Conservation (phyloP, 768 basidiomycete species). For the Kwoniella dendrophila region DNA sequence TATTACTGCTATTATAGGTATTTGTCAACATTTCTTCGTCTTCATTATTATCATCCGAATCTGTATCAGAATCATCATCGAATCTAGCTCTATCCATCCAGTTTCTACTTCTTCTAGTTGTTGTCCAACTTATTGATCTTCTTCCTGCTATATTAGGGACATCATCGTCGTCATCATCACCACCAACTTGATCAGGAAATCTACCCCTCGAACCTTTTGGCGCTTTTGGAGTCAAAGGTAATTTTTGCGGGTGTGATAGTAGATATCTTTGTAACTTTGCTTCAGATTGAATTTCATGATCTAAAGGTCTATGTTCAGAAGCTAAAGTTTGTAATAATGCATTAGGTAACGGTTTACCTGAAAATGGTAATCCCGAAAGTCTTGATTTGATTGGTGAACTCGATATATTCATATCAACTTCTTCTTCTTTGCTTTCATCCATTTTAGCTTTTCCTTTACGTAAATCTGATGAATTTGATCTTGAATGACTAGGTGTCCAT, state of each 20-base stretch:
- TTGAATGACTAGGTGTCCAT: conserved; percentile 39
- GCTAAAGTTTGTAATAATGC: conserved; percentile 44
- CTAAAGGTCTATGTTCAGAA: conserved; percentile 42
- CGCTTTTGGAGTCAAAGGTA: conserved; percentile 46
- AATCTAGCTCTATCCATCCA: conserved; percentile 30
- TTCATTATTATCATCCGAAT: conserved; percentile 39
- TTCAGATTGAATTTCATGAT: conserved; percentile 52
- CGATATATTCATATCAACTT: background rate
- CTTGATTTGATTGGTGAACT: background rate
- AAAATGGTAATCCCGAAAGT: conserved; percentile 25
- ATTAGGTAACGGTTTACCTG: conserved; percentile 44
- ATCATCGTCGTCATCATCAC: conserved; percentile 50
- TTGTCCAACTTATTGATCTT: conserved; percentile 23
- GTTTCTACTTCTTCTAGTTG: conserved; percentile 13
- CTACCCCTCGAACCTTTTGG: conserved; percentile 38
- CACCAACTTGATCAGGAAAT: conserved; percentile 48
- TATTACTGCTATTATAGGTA: conserved; percentile 1
- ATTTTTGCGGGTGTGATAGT: conserved; percentile 39
- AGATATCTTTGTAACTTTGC: conserved; percentile 45
- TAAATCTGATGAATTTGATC: conserved; percentile 12
- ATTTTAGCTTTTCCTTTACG: conserved; percentile 49
- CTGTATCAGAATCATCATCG: conserved; percentile 34
- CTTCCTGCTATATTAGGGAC: conserved; percentile 4
- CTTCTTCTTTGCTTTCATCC: conserved; percentile 26
- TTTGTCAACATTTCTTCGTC: background rate